phyloP scores from a whole-genome alignment of 306 rosid genomes.

The Potentilla sterilis region DNA sequence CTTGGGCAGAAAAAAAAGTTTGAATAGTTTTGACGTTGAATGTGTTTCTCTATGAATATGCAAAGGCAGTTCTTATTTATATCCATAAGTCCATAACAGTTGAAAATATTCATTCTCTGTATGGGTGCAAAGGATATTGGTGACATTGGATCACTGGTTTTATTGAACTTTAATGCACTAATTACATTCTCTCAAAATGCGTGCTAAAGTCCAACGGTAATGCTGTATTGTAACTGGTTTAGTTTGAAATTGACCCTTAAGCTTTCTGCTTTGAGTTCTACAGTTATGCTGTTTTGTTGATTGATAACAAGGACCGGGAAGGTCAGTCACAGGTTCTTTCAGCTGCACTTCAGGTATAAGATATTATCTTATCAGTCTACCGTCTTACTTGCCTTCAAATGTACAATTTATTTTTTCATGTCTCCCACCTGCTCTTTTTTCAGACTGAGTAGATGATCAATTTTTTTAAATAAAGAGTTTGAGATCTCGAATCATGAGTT shows the following conservation, averaged over 20 bases:
- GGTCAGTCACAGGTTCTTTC: conserved; percentile 95
- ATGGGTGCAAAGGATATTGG: background rate
- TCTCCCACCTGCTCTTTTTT: background rate
- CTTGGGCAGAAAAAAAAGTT: background rate
- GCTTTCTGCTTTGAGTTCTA: conserved; percentile 31
- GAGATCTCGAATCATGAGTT: background rate
- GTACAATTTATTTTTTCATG: background rate
- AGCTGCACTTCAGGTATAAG: conserved; percentile 82
- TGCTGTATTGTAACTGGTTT: background rate
- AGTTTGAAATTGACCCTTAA: conserved; percentile 13
- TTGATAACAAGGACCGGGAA: conserved; percentile 76
- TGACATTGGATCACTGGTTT: background rate
- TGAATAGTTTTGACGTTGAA: background rate
- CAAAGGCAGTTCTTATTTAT: background rate
- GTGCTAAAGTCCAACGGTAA: background rate
- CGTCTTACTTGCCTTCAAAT: background rate
- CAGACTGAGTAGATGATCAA: background rate
- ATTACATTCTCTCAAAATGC: no score
- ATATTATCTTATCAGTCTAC: conserved; percentile 13
- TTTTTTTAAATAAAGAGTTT: background rate
- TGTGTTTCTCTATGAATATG: background rate
- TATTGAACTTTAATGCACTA: no score
- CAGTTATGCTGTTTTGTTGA: conserved; percentile 79
- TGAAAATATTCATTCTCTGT: background rate
- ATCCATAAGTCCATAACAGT: background rate